These are phyloP conservation scores for Plasmodium relictum DNA, from an alignment of 169 alveolate species.

Conservation along the genomic window DNA sequence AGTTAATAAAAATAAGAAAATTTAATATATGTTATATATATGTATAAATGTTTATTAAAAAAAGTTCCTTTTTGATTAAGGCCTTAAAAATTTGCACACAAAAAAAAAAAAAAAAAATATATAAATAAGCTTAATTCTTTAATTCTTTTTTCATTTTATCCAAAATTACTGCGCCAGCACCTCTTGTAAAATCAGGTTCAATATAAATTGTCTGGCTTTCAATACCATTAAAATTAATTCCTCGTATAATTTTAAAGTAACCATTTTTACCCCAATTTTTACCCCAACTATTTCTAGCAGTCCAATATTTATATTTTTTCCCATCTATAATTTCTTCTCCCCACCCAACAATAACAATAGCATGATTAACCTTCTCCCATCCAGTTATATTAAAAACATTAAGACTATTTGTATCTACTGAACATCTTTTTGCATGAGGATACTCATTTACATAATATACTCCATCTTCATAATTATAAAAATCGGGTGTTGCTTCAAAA, in stretches of 20 bases:
- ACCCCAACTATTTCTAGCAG: conserved; percentile 90
- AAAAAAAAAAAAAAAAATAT: background rate
- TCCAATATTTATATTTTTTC: conserved; percentile 87
- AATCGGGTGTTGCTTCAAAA: conserved; percentile 86
- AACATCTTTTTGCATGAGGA: conserved; percentile 68
- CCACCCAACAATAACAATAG: conserved; percentile 93
- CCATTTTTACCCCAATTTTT: conserved; percentile 88
- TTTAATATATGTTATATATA: too few relatives aligned
- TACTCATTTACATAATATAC: conserved; percentile 34
- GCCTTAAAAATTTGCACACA: too few relatives aligned
- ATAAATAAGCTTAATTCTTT: background rate
- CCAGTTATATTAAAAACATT: conserved; percentile 76
- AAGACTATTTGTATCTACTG: conserved; percentile 3
- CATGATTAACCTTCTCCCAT: conserved; percentile 94
- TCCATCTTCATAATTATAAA: conserved; percentile 70
- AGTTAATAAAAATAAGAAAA: too few relatives aligned
- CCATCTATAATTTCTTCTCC: conserved; percentile 87
- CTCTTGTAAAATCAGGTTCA: conserved; percentile 91
- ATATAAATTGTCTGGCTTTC: conserved; percentile 91
- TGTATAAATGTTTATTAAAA: too few relatives aligned
- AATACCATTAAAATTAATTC: conserved; percentile 87
- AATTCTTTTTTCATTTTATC: conserved; percentile 27
- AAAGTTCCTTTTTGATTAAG: too few relatives aligned
- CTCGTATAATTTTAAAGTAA: conserved; percentile 87
- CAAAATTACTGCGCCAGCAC: conserved; percentile 79